Evolutionary conservation across 2,329 filamentous ascomycete genomes (phyloP), one percentile per base, ranked within the genome.

Genomic region (Phaeoacremonium minimum): DNA sequence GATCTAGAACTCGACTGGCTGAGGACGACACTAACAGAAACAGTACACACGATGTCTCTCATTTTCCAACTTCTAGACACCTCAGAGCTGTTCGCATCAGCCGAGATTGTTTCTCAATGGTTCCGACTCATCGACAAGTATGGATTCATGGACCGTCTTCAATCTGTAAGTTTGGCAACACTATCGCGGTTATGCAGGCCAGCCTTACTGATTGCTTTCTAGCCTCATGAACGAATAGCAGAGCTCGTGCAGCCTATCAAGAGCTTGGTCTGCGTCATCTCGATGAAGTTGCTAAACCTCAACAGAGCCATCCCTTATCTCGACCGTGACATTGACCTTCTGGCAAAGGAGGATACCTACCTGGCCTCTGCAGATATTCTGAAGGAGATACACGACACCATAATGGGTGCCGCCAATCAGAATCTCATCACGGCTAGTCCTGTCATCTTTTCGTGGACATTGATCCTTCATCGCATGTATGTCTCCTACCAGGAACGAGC

Each of bases 361-460:
- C 67, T 94, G 32, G 69, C 83, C 14, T 82, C 85, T 33, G 75
- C 80, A 4, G 73, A 79, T 6, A 77, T 85, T 15, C 69, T 95
- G n/a, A 73, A 77, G 33, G 75, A 81, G 36, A 75, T 95, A 12
- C 87, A 91, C 47, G 74, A 75, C 35, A 75, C 83, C n/a, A 70
- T 95, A 20, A 61, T 83, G 16, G 66, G 69, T 37, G 77, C 80
- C 7, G 73, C 78, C 11, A 69, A 69, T 18, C 54, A 62, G 15
- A 73, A 73, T 13, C 68, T 77, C n/a, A 66, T 70, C 26, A 77
- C 77, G 22, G 85, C 85, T 15, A 80, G 77, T 37, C 87, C 87
- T 2, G 79, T 86, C 14, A 74, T 87, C 15, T 85, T 94, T 46
- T 78, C 85, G 4, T 97, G 90, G 90, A 80, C 83, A 4, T 67